These are phyloP conservation scores for Verticillium longisporum DNA, from an alignment of 2,329 filamentous ascomycete genomes.

Conservation along the genomic window DNA sequence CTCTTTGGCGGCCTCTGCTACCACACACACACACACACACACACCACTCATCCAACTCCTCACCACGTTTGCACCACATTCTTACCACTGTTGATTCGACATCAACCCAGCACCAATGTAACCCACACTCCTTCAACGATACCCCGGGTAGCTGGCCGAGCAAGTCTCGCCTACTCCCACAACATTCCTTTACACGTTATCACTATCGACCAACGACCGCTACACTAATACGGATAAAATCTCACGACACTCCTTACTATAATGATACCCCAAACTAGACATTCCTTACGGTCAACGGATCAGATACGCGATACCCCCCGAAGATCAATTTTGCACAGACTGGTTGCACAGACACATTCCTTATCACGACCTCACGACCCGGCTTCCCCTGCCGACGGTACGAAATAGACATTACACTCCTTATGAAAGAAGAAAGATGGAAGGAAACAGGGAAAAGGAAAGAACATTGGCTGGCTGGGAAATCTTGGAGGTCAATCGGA, in stretches of 20 bases:
- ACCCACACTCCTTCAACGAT: conserved; percentile 20
- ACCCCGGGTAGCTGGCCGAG: conserved; percentile 4
- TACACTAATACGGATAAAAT: conserved; percentile 18
- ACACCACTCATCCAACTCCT: conserved; percentile 18
- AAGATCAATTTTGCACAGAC: not conserved
- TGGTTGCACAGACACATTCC: not conserved
- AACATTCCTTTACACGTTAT: conserved; percentile 20
- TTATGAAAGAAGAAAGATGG: conserved; percentile 21
- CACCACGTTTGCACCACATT: conserved; percentile 11
- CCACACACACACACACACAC: too few relatives aligned
- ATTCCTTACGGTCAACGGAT: conserved; percentile 25
- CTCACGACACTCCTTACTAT: conserved; percentile 7
- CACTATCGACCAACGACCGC: conserved; percentile 5
- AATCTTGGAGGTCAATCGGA: not conserved
- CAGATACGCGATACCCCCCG: not conserved
- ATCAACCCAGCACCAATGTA: conserved; percentile 25
- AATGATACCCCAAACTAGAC: conserved; percentile 15
- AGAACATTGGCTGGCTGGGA: conserved; percentile 5
- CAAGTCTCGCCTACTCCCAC: conserved; percentile 1
- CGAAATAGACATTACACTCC: conserved; percentile 34
- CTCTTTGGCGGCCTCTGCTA: too few relatives aligned
- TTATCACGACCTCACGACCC: conserved; percentile 21
- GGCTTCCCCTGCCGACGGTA: not conserved
- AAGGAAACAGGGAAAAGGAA: not conserved
- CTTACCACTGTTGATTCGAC: conserved; percentile 18